These are phyloP conservation scores for Starmerella potacharoeniae DNA, from an alignment of 805 yeast species.

Conservation along the genomic window DNA sequence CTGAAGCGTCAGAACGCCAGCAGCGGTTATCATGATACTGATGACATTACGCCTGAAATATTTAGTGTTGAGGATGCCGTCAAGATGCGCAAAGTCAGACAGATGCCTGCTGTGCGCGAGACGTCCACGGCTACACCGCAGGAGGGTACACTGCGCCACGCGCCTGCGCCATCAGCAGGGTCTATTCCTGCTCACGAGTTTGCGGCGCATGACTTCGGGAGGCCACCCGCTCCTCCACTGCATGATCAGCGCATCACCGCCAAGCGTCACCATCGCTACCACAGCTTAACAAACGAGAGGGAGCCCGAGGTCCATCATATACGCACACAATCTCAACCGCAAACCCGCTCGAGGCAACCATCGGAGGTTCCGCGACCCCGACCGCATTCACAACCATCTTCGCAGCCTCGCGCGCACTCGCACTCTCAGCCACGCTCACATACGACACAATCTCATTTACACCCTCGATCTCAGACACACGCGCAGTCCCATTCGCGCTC, in stretches of 20 bases:
- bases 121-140: neutral
- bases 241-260: neutral
- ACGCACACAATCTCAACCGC: neutral
- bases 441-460: neutral
- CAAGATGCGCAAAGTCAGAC: neutral
- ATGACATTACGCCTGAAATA: neutral
- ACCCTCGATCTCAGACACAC: neutral
- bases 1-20: neutral
- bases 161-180: neutral
- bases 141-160: neutral
- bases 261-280: neutral
- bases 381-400: neutral
- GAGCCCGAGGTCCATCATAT: neutral
- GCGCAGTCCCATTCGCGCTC: neutral
- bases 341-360: neutral
- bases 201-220: neutral
- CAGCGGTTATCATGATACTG: neutral
- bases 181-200: neutral
- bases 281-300: neutral
- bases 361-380: neutral
- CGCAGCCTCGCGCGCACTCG: neutral
- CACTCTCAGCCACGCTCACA: neutral
- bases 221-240: neutral
- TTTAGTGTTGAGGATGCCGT: neutral
- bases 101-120: neutral